Conservation (phyloP, 208 protist species). For the Crithidia expoeki region DNA sequence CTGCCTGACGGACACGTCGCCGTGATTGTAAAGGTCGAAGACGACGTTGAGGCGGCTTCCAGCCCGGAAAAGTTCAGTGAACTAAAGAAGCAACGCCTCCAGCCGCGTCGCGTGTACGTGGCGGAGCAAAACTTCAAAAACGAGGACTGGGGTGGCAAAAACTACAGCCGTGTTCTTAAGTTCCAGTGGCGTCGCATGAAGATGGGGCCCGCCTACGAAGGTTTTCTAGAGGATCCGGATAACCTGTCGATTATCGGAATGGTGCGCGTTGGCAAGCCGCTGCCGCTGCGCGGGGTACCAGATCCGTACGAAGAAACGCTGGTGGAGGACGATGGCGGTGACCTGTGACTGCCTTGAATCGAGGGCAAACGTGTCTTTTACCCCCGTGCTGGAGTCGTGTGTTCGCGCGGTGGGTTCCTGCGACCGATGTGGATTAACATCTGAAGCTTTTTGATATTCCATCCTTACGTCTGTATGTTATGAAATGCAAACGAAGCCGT, state of each 20-base stretch:
- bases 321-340: conserved; percentile 22
- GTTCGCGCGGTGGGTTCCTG: no score
- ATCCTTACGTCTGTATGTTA: no score
- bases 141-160: conserved; percentile 42
- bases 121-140: conserved; percentile 78
- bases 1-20: conserved; percentile 48
- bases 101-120: conserved; percentile 64
- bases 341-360: conserved; percentile 31
- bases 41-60: conserved; percentile 51
- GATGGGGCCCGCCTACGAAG: conserved; percentile 29
- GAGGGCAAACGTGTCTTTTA: no score
- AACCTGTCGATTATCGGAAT: conserved; percentile 36
- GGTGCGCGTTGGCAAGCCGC: conserved; percentile 48
- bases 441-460: no score
- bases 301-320: conserved; percentile 34
- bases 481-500: no score
- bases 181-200: conserved; percentile 48
- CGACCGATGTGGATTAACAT: no score
- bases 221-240: conserved; percentile 38
- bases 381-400: no score
- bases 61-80: conserved; percentile 35
- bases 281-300: neutral
- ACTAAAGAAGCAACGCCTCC: conserved; percentile 42
- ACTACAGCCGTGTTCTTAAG: conserved; percentile 59
- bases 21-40: conserved; percentile 62